Base-by-base conservation (phyloP, 2,329 filamentous ascomycete species). In the Xylariaceae sp. region DNA sequence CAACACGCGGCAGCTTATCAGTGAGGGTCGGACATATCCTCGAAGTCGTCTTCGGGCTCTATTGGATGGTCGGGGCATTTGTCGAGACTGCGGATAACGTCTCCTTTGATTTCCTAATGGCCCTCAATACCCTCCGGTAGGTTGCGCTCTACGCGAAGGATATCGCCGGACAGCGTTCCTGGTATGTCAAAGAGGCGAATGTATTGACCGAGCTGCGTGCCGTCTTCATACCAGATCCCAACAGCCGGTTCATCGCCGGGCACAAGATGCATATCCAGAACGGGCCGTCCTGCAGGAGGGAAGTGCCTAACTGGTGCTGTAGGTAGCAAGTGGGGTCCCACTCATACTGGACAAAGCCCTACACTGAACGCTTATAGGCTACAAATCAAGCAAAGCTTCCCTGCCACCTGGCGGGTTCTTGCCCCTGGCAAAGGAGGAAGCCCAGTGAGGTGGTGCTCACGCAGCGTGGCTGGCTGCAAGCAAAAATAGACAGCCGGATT, bases 111-210 rank as follows among this genome's bases (percentile, higher is more conserved):
- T 30, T 50, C 46, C 29, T 23, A 40, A 41, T 51, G 32, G 13
- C 31, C 41, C n/a, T n/a, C 12, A 8, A 6, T 5, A 38, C 7
- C 7, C 40, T 8, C 7, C 50, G 52, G n/a, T n/a, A 53, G 32
- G 17, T 52, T 40, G 13, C 37, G 45, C 11, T 34, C n/a, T 3
- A 54, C 35, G 5, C 49, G 47, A 4, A 54, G 47, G 23, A 53
- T 51, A 36, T 52, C 49, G 30, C 51, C 49, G 1, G 52, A 53
- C 6, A 53, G 44, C n/a, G 45, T 52, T 18, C 47, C 49, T 5
- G 49, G 49, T 12, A 52, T 19, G 37, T 52, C 49, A 31, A 40
- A 49, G 24, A 53, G 15, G 33, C 50, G 50, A 3, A 52, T 34
- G 34, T 26, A 50, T 19, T 44, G 43, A 28, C 34, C 48, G 31